Evolutionary conservation across 345 rosid species (phyloP).

Genomic region (Draba incana): DNA sequence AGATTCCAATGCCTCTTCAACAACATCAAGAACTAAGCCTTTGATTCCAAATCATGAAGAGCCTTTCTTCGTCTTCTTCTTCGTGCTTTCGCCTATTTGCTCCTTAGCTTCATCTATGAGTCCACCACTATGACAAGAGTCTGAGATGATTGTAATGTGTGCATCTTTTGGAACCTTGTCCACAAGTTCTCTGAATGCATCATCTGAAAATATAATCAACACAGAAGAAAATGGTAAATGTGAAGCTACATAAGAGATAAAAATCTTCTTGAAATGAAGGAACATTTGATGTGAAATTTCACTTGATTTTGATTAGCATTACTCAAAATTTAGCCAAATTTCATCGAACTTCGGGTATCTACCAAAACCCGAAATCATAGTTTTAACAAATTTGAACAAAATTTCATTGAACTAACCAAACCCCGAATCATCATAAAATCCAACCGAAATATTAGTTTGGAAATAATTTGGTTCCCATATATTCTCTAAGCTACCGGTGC

Average conservation of each 20-base stretch:
- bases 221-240: not conserved
- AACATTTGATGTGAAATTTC: not conserved
- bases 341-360: too few relatives aligned
- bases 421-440: too few relatives aligned
- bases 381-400: too few relatives aligned
- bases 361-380: too few relatives aligned
- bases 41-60: slow-evolving; percentile 49
- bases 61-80: slow-evolving; percentile 36
- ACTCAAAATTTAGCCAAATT: not conserved
- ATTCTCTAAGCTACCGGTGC: too few relatives aligned
- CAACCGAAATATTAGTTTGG: too few relatives aligned
- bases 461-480: too few relatives aligned
- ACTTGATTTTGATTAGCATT: not conserved
- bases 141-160: slow-evolving; percentile 74
- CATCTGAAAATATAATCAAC: slow-evolving; percentile 56
- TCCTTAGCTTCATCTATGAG: slow-evolving; percentile 92
- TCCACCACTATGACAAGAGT: slow-evolving; percentile 97
- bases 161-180: slow-evolving; percentile 69
- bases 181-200: slow-evolving; percentile 86
- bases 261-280: not conserved
- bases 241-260: not conserved
- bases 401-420: too few relatives aligned
- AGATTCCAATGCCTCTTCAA: slow-evolving; percentile 62
- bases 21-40: slow-evolving; percentile 53
- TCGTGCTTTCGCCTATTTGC: slow-evolving; percentile 95